phyloP scores from a whole-genome alignment of 306 rosid species.

The Vicia faba region DNA sequence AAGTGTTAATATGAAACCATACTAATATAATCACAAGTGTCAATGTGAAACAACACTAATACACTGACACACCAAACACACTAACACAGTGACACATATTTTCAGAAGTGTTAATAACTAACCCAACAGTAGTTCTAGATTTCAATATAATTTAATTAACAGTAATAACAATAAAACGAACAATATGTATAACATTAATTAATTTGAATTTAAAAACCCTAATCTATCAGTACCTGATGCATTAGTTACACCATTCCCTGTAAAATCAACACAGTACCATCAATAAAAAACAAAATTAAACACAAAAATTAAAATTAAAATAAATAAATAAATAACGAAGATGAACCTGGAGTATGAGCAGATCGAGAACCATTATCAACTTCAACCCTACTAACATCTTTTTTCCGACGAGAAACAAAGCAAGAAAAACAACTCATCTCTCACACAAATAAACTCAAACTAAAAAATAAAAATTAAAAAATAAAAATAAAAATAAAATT shows the following conservation, averaged over 20 bases:
- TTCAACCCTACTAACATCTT: slow-evolving; percentile 48
- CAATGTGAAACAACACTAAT: no score
- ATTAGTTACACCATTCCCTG: slow-evolving; percentile 54
- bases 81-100: no score
- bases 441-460: background rate
- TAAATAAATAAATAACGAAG: no score
- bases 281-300: background rate
- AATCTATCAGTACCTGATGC: slow-evolving; percentile 35
- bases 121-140: background rate
- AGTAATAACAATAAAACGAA: background rate
- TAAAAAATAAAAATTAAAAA: background rate
- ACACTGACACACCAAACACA: no score
- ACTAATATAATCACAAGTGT: no score
- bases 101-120: no score
- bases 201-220: slow-evolving; percentile 2
- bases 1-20: no score
- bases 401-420: slow-evolving; percentile 40
- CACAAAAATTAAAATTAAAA: background rate
- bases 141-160: background rate
- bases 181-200: background rate
- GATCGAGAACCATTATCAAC: slow-evolving; percentile 48
- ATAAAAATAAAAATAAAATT: background rate
- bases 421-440: slow-evolving; percentile 53
- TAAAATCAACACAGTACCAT: slow-evolving; percentile 23
- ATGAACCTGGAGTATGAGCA: slow-evolving; percentile 33